Percentiles rank a stretch among this genome's conserved stretches.
Conservation (phyloP, 164 flowering plant species). For the Kingdonia uniflora region DNA sequence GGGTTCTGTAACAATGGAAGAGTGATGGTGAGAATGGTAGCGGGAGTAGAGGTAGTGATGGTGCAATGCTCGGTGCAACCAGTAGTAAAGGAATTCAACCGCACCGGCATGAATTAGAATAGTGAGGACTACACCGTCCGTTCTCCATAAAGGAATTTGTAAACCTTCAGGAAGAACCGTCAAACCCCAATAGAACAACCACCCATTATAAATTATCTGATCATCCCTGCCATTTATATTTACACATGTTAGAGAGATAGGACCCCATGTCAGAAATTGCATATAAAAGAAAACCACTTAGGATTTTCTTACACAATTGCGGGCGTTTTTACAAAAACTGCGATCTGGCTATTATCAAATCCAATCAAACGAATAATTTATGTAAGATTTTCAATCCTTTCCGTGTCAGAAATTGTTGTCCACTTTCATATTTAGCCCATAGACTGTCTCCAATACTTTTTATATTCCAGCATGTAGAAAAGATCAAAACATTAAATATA, state of each 20-base stretch:
- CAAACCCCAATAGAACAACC: slow-evolving; percentile 6
- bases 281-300: too few relatives aligned
- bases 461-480: too few relatives aligned
- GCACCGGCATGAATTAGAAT: slow-evolving; percentile 31
- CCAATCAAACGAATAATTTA: too few relatives aligned
- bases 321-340: too few relatives aligned
- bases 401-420: too few relatives aligned
- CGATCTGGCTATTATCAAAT: too few relatives aligned
- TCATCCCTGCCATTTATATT: slow-evolving; percentile 12
- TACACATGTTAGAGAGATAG: neutral
- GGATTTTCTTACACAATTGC: too few relatives aligned
- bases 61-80: slow-evolving; percentile 50
- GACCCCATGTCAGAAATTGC: too few relatives aligned
- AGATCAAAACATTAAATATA: too few relatives aligned
- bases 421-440: too few relatives aligned
- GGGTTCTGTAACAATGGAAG: slow-evolving; percentile 49
- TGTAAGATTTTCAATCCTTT: too few relatives aligned
- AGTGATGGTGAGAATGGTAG: slow-evolving; percentile 52
- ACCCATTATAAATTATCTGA: slow-evolving; percentile 10
- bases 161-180: neutral
- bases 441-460: too few relatives aligned
- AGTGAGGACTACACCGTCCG: slow-evolving; percentile 22
- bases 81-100: slow-evolving; percentile 42
- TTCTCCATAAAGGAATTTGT: slow-evolving; percentile 34
- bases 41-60: slow-evolving; percentile 51